These are phyloP conservation scores for Rhipidocladum racemiflorum DNA, from an alignment of 176 grass and related monocot genomes.

Conservation along the genomic window DNA sequence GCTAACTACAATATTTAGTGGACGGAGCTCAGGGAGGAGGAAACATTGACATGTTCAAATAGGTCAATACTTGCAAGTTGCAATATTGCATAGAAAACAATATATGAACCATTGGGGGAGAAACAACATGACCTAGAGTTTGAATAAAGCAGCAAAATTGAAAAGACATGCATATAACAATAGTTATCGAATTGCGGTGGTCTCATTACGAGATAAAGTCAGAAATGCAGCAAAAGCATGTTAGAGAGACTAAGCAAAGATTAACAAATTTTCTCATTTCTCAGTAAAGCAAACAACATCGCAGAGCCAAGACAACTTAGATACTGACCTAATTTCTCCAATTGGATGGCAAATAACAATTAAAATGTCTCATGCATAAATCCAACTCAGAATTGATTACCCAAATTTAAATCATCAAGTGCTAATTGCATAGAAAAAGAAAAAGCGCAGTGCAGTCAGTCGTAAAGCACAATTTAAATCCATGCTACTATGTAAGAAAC, in stretches of 20 bases:
- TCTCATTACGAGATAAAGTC: neutral
- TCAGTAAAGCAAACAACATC: no score
- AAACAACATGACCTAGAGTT: neutral
- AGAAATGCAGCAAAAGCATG: neutral
- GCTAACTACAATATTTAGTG: no score
- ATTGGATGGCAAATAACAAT: neutral
- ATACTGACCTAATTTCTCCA: neutral
- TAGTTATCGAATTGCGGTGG: neutral
- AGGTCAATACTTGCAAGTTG: neutral
- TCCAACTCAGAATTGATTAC: neutral
- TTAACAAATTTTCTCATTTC: no score
- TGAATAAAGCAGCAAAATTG: neutral
- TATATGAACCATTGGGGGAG: neutral
- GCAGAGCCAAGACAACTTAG: neutral
- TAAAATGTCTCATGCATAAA: neutral
- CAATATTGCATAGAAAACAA: neutral
- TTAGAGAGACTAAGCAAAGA: no score
- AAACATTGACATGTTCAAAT: neutral
- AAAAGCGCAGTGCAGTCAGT: neutral
- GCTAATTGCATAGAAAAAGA: neutral
- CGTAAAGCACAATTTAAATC: slow-evolving; percentile 2
- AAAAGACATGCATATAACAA: neutral
- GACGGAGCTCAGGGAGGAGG: no score
- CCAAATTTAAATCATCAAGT: neutral
- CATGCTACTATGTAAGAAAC: neutral